Percentiles rank a stretch among this genome's conserved stretches.
These are phyloP conservation scores for Pyronema omphalodes DNA, from an alignment of 495 filamentous ascomycete genomes.

Conservation along the genomic window DNA sequence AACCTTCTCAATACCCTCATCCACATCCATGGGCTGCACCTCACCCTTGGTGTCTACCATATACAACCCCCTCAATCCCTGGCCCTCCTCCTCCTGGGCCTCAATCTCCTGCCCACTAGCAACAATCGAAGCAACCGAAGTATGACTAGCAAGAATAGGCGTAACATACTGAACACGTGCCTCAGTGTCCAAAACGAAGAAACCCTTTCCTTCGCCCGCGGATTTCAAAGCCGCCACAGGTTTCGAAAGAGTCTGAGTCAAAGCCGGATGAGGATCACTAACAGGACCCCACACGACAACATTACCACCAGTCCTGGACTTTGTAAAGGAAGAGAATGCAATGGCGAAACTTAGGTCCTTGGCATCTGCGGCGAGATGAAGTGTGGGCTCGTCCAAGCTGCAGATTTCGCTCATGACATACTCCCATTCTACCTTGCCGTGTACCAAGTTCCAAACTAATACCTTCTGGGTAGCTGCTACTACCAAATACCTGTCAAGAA, in stretches of 20 bases:
- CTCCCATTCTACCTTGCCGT: slow-evolving; percentile 37
- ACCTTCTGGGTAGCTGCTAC: slow-evolving; percentile 40
- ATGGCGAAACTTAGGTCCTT: slow-evolving; percentile 40
- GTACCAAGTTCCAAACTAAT: slow-evolving; percentile 47
- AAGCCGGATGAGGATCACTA: background rate
- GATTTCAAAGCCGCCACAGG: slow-evolving; percentile 34
- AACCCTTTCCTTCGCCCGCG: slow-evolving; percentile 14
- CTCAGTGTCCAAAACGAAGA: slow-evolving; percentile 14
- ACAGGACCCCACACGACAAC: background rate
- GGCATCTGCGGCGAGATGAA: slow-evolving; percentile 43
- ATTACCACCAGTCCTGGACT: slow-evolving; percentile 10
- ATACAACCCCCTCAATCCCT: slow-evolving; percentile 13
- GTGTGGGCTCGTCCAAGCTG: slow-evolving; percentile 26
- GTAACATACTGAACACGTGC: slow-evolving; percentile 16
- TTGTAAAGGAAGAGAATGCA: slow-evolving; percentile 28
- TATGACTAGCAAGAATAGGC: background rate
- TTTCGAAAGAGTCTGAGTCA: slow-evolving; percentile 21
- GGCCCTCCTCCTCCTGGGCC: background rate
- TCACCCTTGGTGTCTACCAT: slow-evolving; percentile 2
- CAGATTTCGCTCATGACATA: slow-evolving; percentile 27
- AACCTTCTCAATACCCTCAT: slow-evolving; percentile 14
- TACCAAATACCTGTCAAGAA: slow-evolving; percentile 43
- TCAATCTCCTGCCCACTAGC: slow-evolving; percentile 1
- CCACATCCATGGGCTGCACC: slow-evolving; percentile 1
- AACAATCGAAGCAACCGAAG: background rate